phyloP scores from a whole-genome alignment of 2,329 filamentous ascomycete genomes.

The Mycocentrospora acerina region DNA sequence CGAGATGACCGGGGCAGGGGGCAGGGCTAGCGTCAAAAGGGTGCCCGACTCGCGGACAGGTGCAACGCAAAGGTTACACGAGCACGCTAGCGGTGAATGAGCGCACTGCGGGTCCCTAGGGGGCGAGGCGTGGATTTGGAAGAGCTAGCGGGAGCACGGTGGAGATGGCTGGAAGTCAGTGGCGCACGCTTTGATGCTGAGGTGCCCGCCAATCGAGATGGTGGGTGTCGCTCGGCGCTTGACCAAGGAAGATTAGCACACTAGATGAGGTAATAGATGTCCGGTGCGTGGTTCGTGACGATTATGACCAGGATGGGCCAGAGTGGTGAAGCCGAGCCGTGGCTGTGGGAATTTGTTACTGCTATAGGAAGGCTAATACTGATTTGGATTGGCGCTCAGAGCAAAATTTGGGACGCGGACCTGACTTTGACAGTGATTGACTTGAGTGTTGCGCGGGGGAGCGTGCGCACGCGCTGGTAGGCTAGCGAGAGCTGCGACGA shows the following conservation, averaged over 20 bases:
- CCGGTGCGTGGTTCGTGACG: slow-evolving; percentile 25
- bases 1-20: slow-evolving; percentile 33
- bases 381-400: slow-evolving; percentile 27
- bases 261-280: slow-evolving; percentile 41
- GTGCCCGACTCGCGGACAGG: slow-evolving; percentile 40
- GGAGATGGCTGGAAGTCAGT: slow-evolving; percentile 29
- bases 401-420: slow-evolving; percentile 24
- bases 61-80: slow-evolving; percentile 42
- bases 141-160: slow-evolving; percentile 35
- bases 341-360: slow-evolving; percentile 32
- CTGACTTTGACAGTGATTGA: slow-evolving; percentile 12
- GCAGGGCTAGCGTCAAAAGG: slow-evolving; percentile 19
- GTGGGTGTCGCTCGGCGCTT: slow-evolving; percentile 31
- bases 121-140: slow-evolving; percentile 32
- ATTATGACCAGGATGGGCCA: slow-evolving; percentile 13
- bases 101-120: slow-evolving; percentile 26
- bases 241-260: slow-evolving; percentile 34
- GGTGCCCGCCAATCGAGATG: slow-evolving; percentile 36
- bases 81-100: slow-evolving; percentile 37
- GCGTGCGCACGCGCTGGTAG: slow-evolving; percentile 20
- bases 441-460: slow-evolving; percentile 15
- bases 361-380: slow-evolving; percentile 27
- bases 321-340: slow-evolving; percentile 41
- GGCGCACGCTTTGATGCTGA: slow-evolving; percentile 42
- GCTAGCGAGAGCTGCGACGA: slow-evolving; percentile 10